A percentile compares a stretch with the other conserved stretches of the same genome.
These are phyloP conservation scores for Kondoa malvinella DNA, from an alignment of 768 basidiomycete species.

Conservation along the genomic window DNA sequence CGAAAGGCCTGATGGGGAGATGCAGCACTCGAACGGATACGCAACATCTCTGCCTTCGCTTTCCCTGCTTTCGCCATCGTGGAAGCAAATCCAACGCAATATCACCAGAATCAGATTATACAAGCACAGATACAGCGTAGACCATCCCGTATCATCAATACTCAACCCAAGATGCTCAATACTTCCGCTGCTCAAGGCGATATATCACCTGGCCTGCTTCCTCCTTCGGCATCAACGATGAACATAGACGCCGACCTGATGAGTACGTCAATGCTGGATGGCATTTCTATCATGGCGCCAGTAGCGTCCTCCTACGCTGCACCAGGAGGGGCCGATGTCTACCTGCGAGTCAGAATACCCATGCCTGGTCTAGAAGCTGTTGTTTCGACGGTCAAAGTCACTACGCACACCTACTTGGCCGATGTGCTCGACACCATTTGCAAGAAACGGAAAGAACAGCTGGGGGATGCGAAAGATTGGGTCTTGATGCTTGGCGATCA, in stretches of 20 bases:
- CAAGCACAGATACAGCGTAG: conserved; percentile 67
- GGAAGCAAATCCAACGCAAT: conserved; percentile 49
- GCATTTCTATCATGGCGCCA: conserved; percentile 6
- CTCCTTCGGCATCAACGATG: not conserved
- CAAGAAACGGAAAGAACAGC: conserved; percentile 17
- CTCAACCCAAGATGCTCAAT: conserved; percentile 17
- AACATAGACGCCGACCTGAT: conserved; percentile 8
- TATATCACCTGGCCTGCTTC: conserved; percentile 1
- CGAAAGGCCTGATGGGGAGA: not conserved
- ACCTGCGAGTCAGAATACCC: conserved; percentile 17
- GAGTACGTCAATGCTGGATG: not conserved
- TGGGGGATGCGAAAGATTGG: conserved; percentile 51
- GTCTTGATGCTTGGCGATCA: conserved; percentile 43
- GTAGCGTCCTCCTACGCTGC: conserved; percentile 11
- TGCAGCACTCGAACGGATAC: conserved; percentile 74
- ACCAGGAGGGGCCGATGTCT: conserved; percentile 9
- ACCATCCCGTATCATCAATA: conserved; percentile 52
- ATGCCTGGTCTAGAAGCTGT: conserved; percentile 13
- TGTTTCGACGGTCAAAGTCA: conserved; percentile 19
- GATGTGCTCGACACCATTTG: conserved; percentile 79
- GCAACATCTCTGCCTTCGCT: conserved; percentile 71
- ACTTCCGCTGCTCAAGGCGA: conserved; percentile 6
- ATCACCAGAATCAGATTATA: conserved; percentile 60
- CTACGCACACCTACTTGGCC: conserved; percentile 90
- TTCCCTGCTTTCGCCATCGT: conserved; percentile 73